These are phyloP conservation scores for Quercus suber DNA, from an alignment of 306 rosid species.

Conservation along the genomic window DNA sequence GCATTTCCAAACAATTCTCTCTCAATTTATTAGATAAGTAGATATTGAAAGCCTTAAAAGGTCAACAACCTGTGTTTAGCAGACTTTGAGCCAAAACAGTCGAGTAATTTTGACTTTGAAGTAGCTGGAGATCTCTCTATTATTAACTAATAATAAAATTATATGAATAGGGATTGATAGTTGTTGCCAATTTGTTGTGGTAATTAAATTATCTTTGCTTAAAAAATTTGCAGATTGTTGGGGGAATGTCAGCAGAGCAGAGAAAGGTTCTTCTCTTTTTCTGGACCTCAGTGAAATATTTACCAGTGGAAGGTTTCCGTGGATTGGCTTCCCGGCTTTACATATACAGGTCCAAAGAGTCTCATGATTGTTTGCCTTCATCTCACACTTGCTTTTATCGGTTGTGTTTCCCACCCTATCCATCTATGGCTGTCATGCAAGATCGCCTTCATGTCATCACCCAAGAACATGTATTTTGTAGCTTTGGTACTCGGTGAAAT, in stretches of 20 bases:
- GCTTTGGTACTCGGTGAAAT: conserved; percentile 70
- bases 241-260: conserved; percentile 68
- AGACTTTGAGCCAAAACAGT: not conserved
- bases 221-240: conserved; percentile 54
- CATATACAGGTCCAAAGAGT: conserved; percentile 53
- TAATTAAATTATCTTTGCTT: conserved; percentile 13
- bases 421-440: conserved; percentile 53
- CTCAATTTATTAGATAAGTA: not conserved
- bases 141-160: not conserved
- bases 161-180: not conserved
- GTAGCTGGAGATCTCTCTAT: not conserved
- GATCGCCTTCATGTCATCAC: conserved; percentile 65
- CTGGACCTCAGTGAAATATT: conserved; percentile 86
- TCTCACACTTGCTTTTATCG: conserved; percentile 83
- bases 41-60: too few relatives aligned
- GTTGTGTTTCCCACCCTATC: conserved; percentile 71
- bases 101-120: not conserved
- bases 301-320: conserved; percentile 84
- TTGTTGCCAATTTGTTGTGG: not conserved
- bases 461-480: conserved; percentile 79
- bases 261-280: conserved; percentile 76
- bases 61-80: too few relatives aligned
- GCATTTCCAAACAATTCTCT: not conserved
- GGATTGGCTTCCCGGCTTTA: conserved; percentile 68
- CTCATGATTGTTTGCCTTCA: conserved; percentile 57